Evolutionary conservation across 2,329 filamentous ascomycete genomes (phyloP).

Genomic region (Aspergillus sp.): DNA sequence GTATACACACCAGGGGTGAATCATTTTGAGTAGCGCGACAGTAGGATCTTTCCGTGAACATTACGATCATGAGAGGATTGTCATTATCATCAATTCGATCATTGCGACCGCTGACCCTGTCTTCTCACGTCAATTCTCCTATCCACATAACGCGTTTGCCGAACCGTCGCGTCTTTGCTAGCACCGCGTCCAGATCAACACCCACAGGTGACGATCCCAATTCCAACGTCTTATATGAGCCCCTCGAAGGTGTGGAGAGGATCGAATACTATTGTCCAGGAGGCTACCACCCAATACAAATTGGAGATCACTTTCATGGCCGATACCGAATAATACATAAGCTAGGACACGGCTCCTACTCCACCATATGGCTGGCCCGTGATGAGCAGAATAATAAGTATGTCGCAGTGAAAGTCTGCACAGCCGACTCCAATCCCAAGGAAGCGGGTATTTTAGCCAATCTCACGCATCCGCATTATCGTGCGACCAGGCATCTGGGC

Average conservation of each 20-base stretch:
- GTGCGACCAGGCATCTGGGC: neutral
- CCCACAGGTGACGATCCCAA: too few relatives aligned
- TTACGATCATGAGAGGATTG: too few relatives aligned
- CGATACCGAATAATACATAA: constrained; percentile 46
- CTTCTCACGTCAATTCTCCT: too few relatives aligned
- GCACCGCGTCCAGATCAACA: too few relatives aligned
- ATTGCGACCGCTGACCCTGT: too few relatives aligned
- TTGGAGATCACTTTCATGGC: constrained; percentile 30
- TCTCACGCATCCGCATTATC: neutral
- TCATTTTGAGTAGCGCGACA: too few relatives aligned
- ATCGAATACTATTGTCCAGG: constrained; percentile 22
- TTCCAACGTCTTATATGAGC: neutral
- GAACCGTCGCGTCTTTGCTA: too few relatives aligned
- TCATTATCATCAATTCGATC: too few relatives aligned
- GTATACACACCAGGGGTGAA: too few relatives aligned
- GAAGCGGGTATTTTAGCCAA: constrained; percentile 25
- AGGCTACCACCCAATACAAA: constrained; percentile 33
- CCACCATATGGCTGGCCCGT: constrained; percentile 25
- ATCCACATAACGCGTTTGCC: too few relatives aligned
- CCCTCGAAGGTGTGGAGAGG: neutral
- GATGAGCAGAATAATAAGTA: constrained; percentile 14
- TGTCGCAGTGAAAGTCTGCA: constrained; percentile 27
- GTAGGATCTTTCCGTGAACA: too few relatives aligned
- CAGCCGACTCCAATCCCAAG: constrained; percentile 10
- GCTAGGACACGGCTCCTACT: constrained; percentile 44